phyloP scores from a whole-genome alignment of 257 asterid genomes.

The Solanum dulcamara region DNA sequence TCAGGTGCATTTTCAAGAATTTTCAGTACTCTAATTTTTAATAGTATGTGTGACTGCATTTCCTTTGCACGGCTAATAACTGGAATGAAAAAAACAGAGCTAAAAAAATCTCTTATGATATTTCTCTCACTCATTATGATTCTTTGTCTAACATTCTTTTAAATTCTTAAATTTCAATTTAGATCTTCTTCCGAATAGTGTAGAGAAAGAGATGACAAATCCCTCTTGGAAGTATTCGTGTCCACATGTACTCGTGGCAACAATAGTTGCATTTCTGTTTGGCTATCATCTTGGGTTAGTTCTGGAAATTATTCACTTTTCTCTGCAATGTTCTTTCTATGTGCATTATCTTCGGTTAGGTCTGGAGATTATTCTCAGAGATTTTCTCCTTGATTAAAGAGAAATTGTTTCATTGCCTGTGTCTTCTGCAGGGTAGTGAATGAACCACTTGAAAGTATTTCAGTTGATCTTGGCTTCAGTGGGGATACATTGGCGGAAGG shows the following conservation, averaged over 20 bases:
- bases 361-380: not conserved
- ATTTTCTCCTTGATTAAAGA: not conserved
- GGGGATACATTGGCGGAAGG: conserved; percentile 82
- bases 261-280: conserved; percentile 64
- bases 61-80: not conserved
- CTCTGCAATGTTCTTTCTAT: not conserved
- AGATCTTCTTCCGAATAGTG: conserved; percentile 34
- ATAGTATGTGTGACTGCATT: not conserved
- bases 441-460: conserved; percentile 87
- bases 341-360: not conserved
- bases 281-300: conserved; percentile 98
- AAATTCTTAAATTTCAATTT: conserved; percentile 5
- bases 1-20: not conserved
- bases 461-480: conserved; percentile 80
- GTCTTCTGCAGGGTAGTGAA: conserved; percentile 62
- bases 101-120: not conserved
- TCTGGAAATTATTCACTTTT: not conserved
- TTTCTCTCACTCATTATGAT: not conserved
- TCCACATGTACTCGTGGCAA: conserved; percentile 79
- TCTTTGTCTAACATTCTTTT: not conserved
- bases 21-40: not conserved
- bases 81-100: not conserved
- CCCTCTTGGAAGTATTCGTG: conserved; percentile 87
- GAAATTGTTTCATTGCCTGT: not conserved
- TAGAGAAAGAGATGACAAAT: conserved; percentile 34